These are phyloP conservation scores for Paratinospora sagittata DNA, from an alignment of 164 flowering plant genomes.

Conservation along the genomic window DNA sequence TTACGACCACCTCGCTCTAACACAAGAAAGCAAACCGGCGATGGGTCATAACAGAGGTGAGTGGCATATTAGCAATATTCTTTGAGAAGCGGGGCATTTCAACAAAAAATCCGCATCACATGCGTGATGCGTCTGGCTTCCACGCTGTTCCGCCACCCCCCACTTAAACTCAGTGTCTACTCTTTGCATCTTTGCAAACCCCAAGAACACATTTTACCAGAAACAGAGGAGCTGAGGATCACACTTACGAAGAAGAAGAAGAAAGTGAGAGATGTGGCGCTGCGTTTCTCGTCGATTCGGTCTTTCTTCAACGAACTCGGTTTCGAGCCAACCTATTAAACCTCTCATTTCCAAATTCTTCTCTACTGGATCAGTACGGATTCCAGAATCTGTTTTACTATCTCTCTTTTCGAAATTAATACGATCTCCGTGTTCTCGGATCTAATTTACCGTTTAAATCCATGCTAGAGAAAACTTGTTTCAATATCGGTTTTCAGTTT, in stretches of 20 bases:
- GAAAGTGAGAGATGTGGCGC: constrained; percentile 64
- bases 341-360: constrained; percentile 45
- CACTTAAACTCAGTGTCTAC: not conserved
- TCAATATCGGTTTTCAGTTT: too few species aligned
- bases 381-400: not conserved
- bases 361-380: constrained; percentile 50
- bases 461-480: not conserved
- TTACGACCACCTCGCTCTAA: not conserved
- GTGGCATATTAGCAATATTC: not conserved
- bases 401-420: not conserved
- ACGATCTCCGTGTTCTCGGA: not conserved
- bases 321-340: constrained; percentile 27
- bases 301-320: constrained; percentile 25
- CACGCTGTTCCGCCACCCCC: not conserved
- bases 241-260: too few species aligned
- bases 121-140: too few species aligned
- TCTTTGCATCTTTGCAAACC: not conserved
- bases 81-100: not conserved
- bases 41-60: not conserved
- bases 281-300: constrained; percentile 58
- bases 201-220: not conserved
- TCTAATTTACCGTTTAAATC: not conserved
- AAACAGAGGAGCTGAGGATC: not conserved
- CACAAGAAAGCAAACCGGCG: not conserved
- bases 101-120: too few species aligned